These are phyloP conservation scores for Xerocomus brunneocitrinus DNA, from an alignment of 768 basidiomycete species.

Conservation along the genomic window DNA sequence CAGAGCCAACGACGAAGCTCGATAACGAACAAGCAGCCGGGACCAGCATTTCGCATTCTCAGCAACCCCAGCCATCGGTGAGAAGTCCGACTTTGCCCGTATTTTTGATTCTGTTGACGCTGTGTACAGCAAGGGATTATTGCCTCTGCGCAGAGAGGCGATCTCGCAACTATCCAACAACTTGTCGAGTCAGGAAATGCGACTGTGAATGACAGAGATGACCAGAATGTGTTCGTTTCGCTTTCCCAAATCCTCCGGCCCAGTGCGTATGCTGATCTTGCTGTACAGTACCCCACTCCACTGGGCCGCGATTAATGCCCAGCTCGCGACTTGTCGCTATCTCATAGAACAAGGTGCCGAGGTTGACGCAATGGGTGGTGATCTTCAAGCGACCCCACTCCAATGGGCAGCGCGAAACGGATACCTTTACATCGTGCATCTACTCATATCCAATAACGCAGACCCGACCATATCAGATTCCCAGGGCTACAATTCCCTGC, in stretches of 20 bases:
- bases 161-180: slow-evolving; percentile 56
- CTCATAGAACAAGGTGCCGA: slow-evolving; percentile 91
- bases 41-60: slow-evolving; percentile 23
- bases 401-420: slow-evolving; percentile 99
- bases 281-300: slow-evolving; percentile 70
- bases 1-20: slow-evolving; percentile 27
- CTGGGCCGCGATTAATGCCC: slow-evolving; percentile 98
- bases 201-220: slow-evolving; percentile 73
- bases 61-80: slow-evolving; percentile 23
- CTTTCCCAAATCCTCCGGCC: neutral
- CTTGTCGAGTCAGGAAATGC: slow-evolving; percentile 71
- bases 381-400: slow-evolving; percentile 89
- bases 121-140: slow-evolving; percentile 55
- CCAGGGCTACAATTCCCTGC: slow-evolving; percentile 94
- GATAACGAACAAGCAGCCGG: slow-evolving; percentile 26
- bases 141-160: slow-evolving; percentile 83
- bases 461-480: slow-evolving; percentile 89
- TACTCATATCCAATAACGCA: slow-evolving; percentile 84
- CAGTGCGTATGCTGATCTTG: slow-evolving; percentile 5
- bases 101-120: slow-evolving; percentile 2
- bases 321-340: slow-evolving; percentile 81
- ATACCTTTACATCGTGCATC: slow-evolving; percentile 91
- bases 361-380: slow-evolving; percentile 91
- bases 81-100: neutral
- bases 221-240: slow-evolving; percentile 64